These are phyloP conservation scores for Pichia exigua DNA, from an alignment of 805 yeast species.

Conservation along the genomic window DNA sequence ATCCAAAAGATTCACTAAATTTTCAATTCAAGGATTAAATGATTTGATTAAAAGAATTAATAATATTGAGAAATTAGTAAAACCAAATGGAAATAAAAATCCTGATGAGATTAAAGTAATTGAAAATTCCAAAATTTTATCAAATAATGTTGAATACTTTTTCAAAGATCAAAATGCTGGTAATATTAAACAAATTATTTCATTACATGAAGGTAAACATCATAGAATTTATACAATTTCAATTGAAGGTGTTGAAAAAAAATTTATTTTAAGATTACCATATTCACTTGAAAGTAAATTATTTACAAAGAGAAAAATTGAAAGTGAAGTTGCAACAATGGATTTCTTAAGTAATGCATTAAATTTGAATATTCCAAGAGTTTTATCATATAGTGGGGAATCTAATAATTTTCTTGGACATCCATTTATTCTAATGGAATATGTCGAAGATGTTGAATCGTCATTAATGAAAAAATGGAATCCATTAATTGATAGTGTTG, in stretches of 20 bases:
- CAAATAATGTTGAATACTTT: slow-evolving; percentile 16
- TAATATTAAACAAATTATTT: slow-evolving; percentile 61
- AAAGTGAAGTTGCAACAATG: slow-evolving; percentile 89
- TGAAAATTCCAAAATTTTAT: slow-evolving; percentile 16
- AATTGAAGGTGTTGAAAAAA: slow-evolving; percentile 29
- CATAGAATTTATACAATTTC: slow-evolving; percentile 76
- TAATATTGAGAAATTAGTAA: slow-evolving; percentile 4
- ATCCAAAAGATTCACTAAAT: slow-evolving; percentile 67
- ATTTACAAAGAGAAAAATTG: slow-evolving; percentile 58
- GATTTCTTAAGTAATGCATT: slow-evolving; percentile 68
- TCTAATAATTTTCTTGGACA: slow-evolving; percentile 54
- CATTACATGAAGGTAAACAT: slow-evolving; percentile 91
- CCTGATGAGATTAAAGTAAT: slow-evolving; percentile 31
- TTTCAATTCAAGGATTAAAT: slow-evolving; percentile 72
- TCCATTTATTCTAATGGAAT: slow-evolving; percentile 80
- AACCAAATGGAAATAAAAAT: slow-evolving; percentile 18
- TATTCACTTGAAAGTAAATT: slow-evolving; percentile 65
- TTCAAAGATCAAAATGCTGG: slow-evolving; percentile 13
- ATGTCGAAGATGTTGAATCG: slow-evolving; percentile 59
- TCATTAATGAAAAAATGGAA: slow-evolving; percentile 82
- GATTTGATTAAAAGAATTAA: slow-evolving; percentile 15
- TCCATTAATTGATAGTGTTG: slow-evolving; percentile 47
- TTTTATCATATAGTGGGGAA: slow-evolving; percentile 57
- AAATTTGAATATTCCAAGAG: slow-evolving; percentile 64
- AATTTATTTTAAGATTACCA: slow-evolving; percentile 77